phyloP scores from a whole-genome alignment of 768 basidiomycete genomes.

The Cubamyces sp. region DNA sequence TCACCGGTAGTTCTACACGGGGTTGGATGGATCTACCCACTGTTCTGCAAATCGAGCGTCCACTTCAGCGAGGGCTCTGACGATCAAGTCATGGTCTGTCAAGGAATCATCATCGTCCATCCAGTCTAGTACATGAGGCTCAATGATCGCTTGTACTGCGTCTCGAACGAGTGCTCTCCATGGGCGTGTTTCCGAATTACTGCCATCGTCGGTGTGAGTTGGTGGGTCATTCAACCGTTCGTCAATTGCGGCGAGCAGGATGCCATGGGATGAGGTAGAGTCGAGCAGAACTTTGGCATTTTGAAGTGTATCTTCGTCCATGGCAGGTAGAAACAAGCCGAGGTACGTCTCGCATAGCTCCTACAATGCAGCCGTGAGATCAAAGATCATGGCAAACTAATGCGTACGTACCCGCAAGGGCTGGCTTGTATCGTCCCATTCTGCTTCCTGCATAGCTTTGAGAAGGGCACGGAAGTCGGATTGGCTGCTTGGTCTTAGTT shows the following conservation, averaged over 20 bases:
- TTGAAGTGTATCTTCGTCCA: constrained; percentile 34
- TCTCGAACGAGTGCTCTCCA: constrained; percentile 20
- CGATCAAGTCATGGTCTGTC: constrained; percentile 45
- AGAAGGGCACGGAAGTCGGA: constrained; percentile 35
- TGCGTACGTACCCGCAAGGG: constrained; percentile 22
- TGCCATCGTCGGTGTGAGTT: not conserved
- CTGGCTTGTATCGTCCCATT: constrained; percentile 38
- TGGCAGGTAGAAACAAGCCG: constrained; percentile 33
- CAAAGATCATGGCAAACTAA: not conserved
- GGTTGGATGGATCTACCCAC: constrained; percentile 1
- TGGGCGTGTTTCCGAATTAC: not conserved
- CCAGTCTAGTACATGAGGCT: constrained; percentile 54
- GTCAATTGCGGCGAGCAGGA: constrained; percentile 6
- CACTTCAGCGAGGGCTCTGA: constrained; percentile 52
- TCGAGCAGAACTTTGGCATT: constrained; percentile 11
- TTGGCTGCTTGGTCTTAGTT: not conserved
- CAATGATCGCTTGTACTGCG: constrained; percentile 42
- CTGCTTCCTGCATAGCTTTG: constrained; percentile 43
- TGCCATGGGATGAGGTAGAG: not conserved
- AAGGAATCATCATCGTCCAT: constrained; percentile 55
- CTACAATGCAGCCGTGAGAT: constrained; percentile 17
- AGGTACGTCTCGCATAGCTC: constrained; percentile 37
- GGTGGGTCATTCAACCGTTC: not conserved
- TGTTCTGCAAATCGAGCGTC: constrained; percentile 40
- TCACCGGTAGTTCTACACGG: not conserved